Evolutionary conservation across 306 rosid genomes (phyloP).

Genomic region (Gynostemma pentaphyllum): DNA sequence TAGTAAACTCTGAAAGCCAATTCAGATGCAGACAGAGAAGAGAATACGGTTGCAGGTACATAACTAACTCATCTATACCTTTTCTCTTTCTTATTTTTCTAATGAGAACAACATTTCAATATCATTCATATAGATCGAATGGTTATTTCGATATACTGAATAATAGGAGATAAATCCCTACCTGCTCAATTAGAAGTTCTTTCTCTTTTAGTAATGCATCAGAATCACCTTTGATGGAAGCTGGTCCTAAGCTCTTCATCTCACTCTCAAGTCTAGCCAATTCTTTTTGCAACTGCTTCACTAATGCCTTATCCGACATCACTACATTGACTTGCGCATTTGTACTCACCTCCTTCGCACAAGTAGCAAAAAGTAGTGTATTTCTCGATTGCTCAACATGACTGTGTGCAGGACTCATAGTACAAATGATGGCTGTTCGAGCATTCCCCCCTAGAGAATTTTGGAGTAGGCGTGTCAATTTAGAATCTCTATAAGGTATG

Average conservation of each 20-base stretch:
- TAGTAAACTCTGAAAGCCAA: not conserved
- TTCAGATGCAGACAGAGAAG: not conserved
- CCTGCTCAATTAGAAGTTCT: slow-evolving; percentile 72
- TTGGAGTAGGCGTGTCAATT: slow-evolving; percentile 83
- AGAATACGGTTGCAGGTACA: not conserved
- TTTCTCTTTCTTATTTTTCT: not conserved
- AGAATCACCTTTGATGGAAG: slow-evolving; percentile 18
- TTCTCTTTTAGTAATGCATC: slow-evolving; percentile 52
- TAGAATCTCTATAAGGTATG: slow-evolving; percentile 82
- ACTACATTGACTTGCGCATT: slow-evolving; percentile 74
- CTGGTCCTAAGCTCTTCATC: slow-evolving; percentile 37
- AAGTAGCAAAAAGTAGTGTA: slow-evolving; percentile 69
- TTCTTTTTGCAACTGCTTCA: slow-evolving; percentile 63
- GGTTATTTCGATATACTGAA: not conserved
- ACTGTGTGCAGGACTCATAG: slow-evolving; percentile 72
- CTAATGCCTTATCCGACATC: slow-evolving; percentile 73
- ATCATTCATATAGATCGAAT: not conserved
- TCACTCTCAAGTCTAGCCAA: slow-evolving; percentile 60
- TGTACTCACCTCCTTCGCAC: slow-evolving; percentile 79
- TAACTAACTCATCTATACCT: not conserved
- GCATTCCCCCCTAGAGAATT: slow-evolving; percentile 91
- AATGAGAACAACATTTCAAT: not conserved
- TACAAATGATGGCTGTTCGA: slow-evolving; percentile 88
- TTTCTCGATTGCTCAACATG: slow-evolving; percentile 85
- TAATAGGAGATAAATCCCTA: slow-evolving; percentile 11